Evolutionary conservation across 306 rosid species (phyloP).

Genomic region (Cucurbita moschata): DNA sequence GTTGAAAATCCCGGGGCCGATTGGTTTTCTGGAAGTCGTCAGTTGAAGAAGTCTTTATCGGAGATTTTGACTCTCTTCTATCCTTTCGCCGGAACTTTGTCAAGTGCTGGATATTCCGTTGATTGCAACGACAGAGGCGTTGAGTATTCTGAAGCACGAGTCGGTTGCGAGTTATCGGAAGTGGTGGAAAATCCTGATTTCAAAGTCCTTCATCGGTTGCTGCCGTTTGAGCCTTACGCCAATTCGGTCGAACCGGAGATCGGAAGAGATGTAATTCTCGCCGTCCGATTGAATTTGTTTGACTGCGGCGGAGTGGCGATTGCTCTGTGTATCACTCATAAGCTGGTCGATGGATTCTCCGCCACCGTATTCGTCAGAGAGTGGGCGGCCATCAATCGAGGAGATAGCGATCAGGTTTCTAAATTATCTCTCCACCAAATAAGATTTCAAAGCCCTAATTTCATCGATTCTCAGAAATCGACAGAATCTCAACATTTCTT

Average conservation of each 20-base stretch:
- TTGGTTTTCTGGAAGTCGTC: background rate
- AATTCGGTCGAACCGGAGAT: background rate
- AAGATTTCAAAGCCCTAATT: background rate
- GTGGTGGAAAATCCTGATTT: background rate
- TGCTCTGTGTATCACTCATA: background rate
- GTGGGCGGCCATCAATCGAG: constrained; percentile 8
- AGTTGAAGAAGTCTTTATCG: constrained; percentile 11
- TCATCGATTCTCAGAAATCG: background rate
- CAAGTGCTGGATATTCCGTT: background rate
- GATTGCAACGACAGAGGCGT: constrained; percentile 20
- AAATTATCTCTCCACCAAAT: background rate
- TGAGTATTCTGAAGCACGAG: constrained; percentile 10
- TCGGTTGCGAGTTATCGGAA: background rate
- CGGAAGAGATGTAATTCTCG: background rate
- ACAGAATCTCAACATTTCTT: background rate
- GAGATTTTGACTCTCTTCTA: constrained; percentile 8
- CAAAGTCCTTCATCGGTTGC: background rate
- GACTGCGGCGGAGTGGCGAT: constrained; percentile 1
- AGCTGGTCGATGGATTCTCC: background rate
- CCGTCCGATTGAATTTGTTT: background rate
- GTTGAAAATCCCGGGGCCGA: background rate
- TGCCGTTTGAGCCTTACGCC: background rate
- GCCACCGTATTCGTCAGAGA: background rate
- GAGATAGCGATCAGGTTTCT: background rate
- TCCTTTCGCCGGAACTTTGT: constrained; percentile 12